These are phyloP conservation scores for Arachnomyces sp. DNA, from an alignment of 2,329 filamentous ascomycete genomes.

Conservation along the genomic window DNA sequence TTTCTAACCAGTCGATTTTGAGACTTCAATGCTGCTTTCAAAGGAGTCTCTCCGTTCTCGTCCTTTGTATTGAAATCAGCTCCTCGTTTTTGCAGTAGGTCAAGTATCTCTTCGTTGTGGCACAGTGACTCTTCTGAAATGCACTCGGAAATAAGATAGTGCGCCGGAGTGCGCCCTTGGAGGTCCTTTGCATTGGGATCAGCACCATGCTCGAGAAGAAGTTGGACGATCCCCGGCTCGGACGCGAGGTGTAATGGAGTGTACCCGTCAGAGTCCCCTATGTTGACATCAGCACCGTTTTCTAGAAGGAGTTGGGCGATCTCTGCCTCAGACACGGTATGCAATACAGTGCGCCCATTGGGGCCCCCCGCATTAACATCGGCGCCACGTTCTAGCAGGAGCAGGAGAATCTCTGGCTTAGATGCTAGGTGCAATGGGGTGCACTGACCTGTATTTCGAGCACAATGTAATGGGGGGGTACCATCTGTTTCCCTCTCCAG, in stretches of 20 bases:
- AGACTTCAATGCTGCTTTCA: no score
- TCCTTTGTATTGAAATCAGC: no score
- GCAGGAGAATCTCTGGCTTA: constrained; percentile 4
- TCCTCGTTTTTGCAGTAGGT: no score
- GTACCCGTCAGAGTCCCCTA: constrained; percentile 9
- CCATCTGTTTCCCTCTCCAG: not conserved
- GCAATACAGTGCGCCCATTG: constrained; percentile 14
- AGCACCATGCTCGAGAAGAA: constrained; percentile 2
- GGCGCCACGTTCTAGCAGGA: constrained; percentile 12
- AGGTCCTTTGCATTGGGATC: not conserved
- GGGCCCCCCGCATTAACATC: constrained; percentile 10
- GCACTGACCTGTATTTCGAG: constrained; percentile 7
- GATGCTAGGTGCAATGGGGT: constrained; percentile 11
- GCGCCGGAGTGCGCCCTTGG: constrained; percentile 14
- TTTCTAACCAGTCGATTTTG: no score
- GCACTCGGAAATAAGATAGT: constrained; percentile 1
- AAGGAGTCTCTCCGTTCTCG: no score
- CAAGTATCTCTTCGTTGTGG: no score
- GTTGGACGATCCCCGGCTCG: not conserved
- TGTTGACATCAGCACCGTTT: constrained; percentile 14
- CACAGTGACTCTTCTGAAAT: no score
- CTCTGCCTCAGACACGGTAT: constrained; percentile 12
- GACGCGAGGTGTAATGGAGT: constrained; percentile 2
- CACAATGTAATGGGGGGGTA: constrained; percentile 8
- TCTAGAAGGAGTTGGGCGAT: constrained; percentile 11